These are phyloP conservation scores for Talaromyces albobiverticillius DNA, from an alignment of 2,329 filamentous ascomycete species.

Conservation along the genomic window DNA sequence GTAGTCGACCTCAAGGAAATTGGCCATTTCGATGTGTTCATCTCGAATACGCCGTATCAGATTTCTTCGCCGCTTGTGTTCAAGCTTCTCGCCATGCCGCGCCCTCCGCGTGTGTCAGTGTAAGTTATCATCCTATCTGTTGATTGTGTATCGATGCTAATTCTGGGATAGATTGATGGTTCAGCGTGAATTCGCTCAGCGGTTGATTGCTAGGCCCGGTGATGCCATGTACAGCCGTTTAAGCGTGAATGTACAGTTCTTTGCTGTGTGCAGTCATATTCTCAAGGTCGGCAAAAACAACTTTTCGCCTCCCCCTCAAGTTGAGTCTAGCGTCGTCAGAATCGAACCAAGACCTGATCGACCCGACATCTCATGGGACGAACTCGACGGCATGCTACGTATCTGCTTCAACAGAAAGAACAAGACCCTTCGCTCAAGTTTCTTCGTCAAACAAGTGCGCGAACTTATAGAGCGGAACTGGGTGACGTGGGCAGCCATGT, in stretches of 20 bases:
- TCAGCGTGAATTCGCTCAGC: slow-evolving; percentile 89
- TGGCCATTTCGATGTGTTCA: slow-evolving; percentile 70
- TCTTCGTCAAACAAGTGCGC: slow-evolving; percentile 58
- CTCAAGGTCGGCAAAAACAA: slow-evolving; percentile 80
- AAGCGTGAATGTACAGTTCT: slow-evolving; percentile 92
- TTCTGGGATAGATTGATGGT: slow-evolving; percentile 92
- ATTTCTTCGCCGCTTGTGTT: slow-evolving; percentile 92
- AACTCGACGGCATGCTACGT: slow-evolving; percentile 87
- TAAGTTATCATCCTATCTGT: not conserved
- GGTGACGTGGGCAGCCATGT: slow-evolving; percentile 16
- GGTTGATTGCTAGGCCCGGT: slow-evolving; percentile 81
- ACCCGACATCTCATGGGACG: slow-evolving; percentile 86
- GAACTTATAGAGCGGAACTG: slow-evolving; percentile 15
- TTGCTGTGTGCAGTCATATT: slow-evolving; percentile 60
- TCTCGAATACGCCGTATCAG: slow-evolving; percentile 73
- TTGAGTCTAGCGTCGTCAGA: slow-evolving; percentile 86
- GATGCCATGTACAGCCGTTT: slow-evolving; percentile 89
- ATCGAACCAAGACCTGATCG: slow-evolving; percentile 83
- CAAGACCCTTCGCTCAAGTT: slow-evolving; percentile 78
- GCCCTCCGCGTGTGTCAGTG: slow-evolving; percentile 68
- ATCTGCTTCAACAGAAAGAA: slow-evolving; percentile 87
- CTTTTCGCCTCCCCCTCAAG: slow-evolving; percentile 90
- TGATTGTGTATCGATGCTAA: slow-evolving; percentile 78
- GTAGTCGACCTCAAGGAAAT: slow-evolving; percentile 15
- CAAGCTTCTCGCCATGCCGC: slow-evolving; percentile 77